Base-by-base conservation (phyloP, 331 rosid genomes). In the Arachis monticola region DNA sequence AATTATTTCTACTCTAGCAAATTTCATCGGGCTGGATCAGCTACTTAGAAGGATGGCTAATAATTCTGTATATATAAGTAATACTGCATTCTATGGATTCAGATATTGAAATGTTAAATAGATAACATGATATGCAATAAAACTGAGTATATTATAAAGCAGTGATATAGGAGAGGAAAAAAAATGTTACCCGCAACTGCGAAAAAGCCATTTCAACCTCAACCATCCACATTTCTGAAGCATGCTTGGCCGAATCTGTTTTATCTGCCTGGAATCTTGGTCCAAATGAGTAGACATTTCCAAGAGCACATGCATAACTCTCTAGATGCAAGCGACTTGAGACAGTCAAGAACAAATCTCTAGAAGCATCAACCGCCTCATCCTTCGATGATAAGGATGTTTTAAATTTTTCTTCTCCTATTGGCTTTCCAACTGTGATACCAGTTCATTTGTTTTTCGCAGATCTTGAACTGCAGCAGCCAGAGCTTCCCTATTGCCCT, bases 151-250 rank as follows among this genome's bases (percentile, higher is more conserved):
- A 46, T 53, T 38, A 3, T 12, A 50, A 30, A 32, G 79, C 12
- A 40, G 57, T 11, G 1, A 38, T 35, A 41, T 56, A 51, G 10
- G 10, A 41, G n/a, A 46, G 41, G 66, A 65, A 53, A 45, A 53
- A 45, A 32, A 73, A 62, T 31, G 65, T 63, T 92, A 95, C 99
- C 97, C 87, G 75, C 2, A 92, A 73, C 59, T 87, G 75, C 22
- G 98, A 76, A 82, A 95, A 95, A 32, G 99, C 99, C 91, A 95
- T 81, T 87, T 95, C 98, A 65, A 84, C 84, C 82, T 92, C 98
- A 77, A 95, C 82, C 89, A 83, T 84, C 97, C 96, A 92, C 97
- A 88, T 92, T 82, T 95, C 98, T 7, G 98, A 91, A 11, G 85
- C 84, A 53, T 82, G 90, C 78, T 81, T 86, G 41, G 90, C 61